A percentile compares a stretch with the other conserved stretches of the same genome.
phyloP scores from a whole-genome alignment of 257 asterid genomes.

The Rubia yunnanensis region DNA sequence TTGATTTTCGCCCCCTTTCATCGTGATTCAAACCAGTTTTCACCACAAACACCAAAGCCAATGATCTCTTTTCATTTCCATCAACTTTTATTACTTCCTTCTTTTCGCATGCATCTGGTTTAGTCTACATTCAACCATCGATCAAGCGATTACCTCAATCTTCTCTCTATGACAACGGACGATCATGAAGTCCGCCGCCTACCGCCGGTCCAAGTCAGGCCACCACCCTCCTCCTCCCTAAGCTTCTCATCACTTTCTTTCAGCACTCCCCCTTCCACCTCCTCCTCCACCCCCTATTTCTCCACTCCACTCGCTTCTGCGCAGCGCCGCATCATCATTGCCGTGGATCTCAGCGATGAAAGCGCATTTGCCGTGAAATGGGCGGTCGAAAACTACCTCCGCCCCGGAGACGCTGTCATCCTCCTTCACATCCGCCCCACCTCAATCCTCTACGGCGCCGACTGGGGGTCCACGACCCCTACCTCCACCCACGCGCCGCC shows the following conservation, averaged over 20 bases:
- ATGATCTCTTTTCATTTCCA: neutral
- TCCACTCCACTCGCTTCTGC: conserved; percentile 20
- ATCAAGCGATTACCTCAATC: too few relatives aligned
- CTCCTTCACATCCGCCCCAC: conserved; percentile 44
- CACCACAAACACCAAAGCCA: neutral
- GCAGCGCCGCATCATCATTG: conserved; percentile 45
- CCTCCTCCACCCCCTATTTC: conserved; percentile 13
- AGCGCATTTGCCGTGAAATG: conserved; percentile 51
- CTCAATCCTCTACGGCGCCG: conserved; percentile 45
- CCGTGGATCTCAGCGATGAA: conserved; percentile 50
- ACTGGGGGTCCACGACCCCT: conserved; percentile 37
- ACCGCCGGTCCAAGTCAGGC: conserved; percentile 24
- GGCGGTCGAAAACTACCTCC: conserved; percentile 47
- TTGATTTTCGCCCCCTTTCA: neutral
- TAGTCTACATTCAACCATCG: too few relatives aligned
- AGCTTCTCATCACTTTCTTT: conserved; percentile 22
- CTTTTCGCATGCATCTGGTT: too few relatives aligned
- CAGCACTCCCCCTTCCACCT: conserved; percentile 5
- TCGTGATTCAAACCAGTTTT: neutral
- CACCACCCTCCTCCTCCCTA: conserved; percentile 29
- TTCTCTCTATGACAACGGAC: conserved; percentile 13
- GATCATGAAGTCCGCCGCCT: conserved; percentile 12
- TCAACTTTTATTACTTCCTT: neutral
- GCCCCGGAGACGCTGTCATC: conserved; percentile 40
- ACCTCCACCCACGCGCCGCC: conserved; percentile 7